Base-by-base conservation (phyloP, 2,329 filamentous ascomycete species). In the Ceratocystis smalleyi region DNA sequence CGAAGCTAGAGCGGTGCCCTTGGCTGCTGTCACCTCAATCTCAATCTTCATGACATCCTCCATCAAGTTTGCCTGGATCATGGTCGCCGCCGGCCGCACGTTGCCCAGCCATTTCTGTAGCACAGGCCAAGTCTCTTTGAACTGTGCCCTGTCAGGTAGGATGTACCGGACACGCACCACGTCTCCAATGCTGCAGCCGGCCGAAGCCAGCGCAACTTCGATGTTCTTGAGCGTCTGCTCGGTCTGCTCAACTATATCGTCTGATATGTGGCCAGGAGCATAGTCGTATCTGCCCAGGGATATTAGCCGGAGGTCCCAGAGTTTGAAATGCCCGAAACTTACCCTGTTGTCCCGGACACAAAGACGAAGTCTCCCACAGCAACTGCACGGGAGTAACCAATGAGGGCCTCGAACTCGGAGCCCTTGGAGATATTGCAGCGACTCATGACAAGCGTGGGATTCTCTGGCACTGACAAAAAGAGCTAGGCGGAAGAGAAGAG, bases 331-430 rank as follows among this genome's bases (percentile, higher is more conserved):
- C 27, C 27, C 22, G 55, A 3, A 1, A 64, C 68, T 63, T 68
- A 79, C 79, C 80, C 80, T 2, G 80, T 82, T 45, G 79, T 81
- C 0, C 80, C 80, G 1, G 80, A 81, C 3, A 82, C 78, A 64
- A 81, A 77, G 10, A 82, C 71, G 74, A 77, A 78, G 61, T 78
- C 77, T 10, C 77, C 79, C 0, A 74, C 72, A 19, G 80, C 74
- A 2, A 82, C 78, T 43, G 79, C 80, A 60, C 80, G 75, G 35
- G 79, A 81, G 70, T 82, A 82, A 61, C 77, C 79, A 63, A 82
- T 82, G 67, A 78, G 73, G 30, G 73, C 72, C 70, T 82, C 80
- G 67, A 82, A 82, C 49, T 73, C 70, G 4, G 79, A 82, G 61
- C 76, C 77, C 24, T 78, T 80, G 68, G 74, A 77, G 68, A 81